Conservation (phyloP, 176 grass and related monocot species). For the Paspalum notatum region DNA sequence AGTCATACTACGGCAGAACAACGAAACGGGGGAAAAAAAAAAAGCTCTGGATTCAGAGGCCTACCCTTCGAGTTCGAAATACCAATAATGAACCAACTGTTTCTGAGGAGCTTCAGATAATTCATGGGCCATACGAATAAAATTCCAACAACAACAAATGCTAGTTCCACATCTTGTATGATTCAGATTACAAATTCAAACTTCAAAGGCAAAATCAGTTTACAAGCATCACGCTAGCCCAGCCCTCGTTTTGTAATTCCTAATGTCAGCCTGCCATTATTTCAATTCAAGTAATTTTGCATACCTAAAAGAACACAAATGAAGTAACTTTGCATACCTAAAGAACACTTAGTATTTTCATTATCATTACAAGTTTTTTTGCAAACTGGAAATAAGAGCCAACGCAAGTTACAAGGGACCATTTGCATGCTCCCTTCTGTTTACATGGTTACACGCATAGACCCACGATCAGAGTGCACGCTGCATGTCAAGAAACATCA, state of each 20-base stretch:
- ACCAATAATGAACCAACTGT: background rate
- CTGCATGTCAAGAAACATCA: slow-evolving; percentile 25
- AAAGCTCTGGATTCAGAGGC: too few relatives aligned
- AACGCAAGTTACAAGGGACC: too few relatives aligned
- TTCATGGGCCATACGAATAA: too few relatives aligned
- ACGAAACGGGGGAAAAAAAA: too few relatives aligned
- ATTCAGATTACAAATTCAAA: slow-evolving; percentile 5
- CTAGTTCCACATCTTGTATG: background rate
- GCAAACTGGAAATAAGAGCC: background rate
- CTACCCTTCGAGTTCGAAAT: too few relatives aligned
- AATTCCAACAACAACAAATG: background rate
- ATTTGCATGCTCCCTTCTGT: too few relatives aligned
- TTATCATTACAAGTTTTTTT: slow-evolving; percentile 5
- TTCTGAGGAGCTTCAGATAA: background rate
- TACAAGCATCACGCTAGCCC: slow-evolving; percentile 23
- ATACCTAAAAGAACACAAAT: too few relatives aligned
- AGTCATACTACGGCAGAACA: too few relatives aligned
- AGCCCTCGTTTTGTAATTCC: slow-evolving; percentile 34
- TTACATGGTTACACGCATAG: slow-evolving; percentile 3
- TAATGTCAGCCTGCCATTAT: slow-evolving; percentile 13
- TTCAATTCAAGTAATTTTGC: too few relatives aligned
- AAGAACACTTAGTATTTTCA: background rate
- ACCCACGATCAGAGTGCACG: slow-evolving; percentile 14
- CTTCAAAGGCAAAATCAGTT: background rate
- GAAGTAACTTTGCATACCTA: background rate